Percentiles rank a stretch among this genome's conserved stretches.
These are phyloP conservation scores for Senna tora DNA, from an alignment of 306 rosid genomes.

Conservation along the genomic window DNA sequence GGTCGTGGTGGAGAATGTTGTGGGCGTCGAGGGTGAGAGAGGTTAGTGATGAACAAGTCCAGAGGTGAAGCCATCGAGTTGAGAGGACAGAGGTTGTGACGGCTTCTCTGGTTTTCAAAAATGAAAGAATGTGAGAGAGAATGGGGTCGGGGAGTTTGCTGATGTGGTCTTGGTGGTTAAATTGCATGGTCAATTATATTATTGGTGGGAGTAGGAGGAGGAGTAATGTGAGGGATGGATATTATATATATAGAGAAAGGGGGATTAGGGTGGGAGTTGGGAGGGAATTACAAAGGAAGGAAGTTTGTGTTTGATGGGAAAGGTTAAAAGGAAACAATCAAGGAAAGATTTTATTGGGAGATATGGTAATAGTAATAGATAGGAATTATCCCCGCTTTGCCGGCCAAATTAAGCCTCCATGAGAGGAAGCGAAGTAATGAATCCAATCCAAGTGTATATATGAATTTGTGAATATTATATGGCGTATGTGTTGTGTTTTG, in stretches of 20 bases:
- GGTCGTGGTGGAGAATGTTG: slow-evolving; percentile 29
- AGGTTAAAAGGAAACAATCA: slow-evolving; percentile 3
- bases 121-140: slow-evolving; percentile 36
- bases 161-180: slow-evolving; percentile 32
- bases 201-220: not conserved
- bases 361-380: not conserved
- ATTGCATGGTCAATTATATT: not conserved
- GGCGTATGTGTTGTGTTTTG: no score
- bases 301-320: slow-evolving; percentile 18
- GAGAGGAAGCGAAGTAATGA: no score
- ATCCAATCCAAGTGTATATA: no score
- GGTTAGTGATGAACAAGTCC: not conserved
- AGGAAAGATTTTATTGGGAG: not conserved
- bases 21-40: slow-evolving; percentile 38
- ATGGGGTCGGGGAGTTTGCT: slow-evolving; percentile 33
- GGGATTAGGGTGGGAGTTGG: no score
- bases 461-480: no score
- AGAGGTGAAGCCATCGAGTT: slow-evolving; percentile 31
- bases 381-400: slow-evolving; percentile 21
- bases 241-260: no score
- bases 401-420: slow-evolving; percentile 34
- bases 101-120: slow-evolving; percentile 31
- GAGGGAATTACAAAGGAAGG: not conserved
- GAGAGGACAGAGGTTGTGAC: slow-evolving; percentile 44
- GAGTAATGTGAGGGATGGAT: no score